A percentile compares a stretch with the other conserved stretches of the same genome.
These are phyloP conservation scores for Lachnellula suecica DNA, from an alignment of 2,329 filamentous ascomycete species.

Conservation along the genomic window DNA sequence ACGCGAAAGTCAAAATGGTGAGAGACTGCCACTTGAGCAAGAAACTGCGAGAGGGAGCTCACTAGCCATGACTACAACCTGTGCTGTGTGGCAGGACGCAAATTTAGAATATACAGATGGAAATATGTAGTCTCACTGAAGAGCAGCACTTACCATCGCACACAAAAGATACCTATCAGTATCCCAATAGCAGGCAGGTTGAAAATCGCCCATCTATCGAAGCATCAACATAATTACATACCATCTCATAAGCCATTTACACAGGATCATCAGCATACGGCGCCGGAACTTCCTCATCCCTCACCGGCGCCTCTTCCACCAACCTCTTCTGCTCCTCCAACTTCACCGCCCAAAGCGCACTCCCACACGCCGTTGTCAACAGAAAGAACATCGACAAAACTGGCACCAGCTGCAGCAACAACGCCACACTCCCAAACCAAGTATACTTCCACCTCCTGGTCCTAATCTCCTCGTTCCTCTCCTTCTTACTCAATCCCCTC, in stretches of 20 bases:
- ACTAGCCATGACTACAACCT: no score
- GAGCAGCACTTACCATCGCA: no score
- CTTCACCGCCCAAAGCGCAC: slow-evolving; percentile 81
- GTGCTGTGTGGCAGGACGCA: no score
- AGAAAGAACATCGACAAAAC: slow-evolving; percentile 93
- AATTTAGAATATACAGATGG: no score
- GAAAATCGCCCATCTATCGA: no score
- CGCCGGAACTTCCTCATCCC: slow-evolving; percentile 21
- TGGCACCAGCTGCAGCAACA: slow-evolving; percentile 84
- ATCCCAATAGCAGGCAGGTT: no score
- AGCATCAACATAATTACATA: no score
- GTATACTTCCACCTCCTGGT: slow-evolving; percentile 78
- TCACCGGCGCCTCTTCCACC: slow-evolving; percentile 16
- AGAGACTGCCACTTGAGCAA: no score
- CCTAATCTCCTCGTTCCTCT: slow-evolving; percentile 69
- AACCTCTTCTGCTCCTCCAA: slow-evolving; percentile 57
- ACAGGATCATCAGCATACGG: slow-evolving; percentile 29
- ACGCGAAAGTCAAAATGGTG: no score
- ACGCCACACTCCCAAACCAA: slow-evolving; percentile 84
- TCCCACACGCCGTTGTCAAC: slow-evolving; percentile 80
- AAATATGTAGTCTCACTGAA: no score
- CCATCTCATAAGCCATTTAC: slow-evolving; percentile 13
- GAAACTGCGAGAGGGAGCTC: no score
- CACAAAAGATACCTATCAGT: no score
- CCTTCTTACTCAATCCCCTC: slow-evolving; percentile 69